Evolutionary conservation across 495 filamentous ascomycete genomes (phyloP).

Genomic region (Aspergillus nidulans): DNA sequence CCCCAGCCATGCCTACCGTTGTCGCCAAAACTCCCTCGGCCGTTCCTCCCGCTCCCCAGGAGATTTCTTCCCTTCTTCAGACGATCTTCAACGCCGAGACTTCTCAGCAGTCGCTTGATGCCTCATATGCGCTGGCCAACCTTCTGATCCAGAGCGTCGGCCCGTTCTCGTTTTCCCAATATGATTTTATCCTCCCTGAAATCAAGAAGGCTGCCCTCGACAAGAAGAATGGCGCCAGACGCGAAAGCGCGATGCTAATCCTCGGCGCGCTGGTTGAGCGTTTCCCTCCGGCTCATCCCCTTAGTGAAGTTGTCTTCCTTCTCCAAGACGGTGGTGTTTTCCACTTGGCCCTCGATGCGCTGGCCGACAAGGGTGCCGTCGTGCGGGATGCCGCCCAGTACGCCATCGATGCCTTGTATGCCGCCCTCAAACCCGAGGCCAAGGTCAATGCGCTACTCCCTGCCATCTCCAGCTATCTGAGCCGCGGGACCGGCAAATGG

Average conservation of each 20-base stretch:
- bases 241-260: conserved; percentile 93
- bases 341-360: conserved; percentile 68
- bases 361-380: conserved; percentile 85
- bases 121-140: conserved; percentile 76
- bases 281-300: conserved; percentile 69
- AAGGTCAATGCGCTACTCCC: conserved; percentile 76
- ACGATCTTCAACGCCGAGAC: conserved; percentile 75
- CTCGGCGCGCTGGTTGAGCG: conserved; percentile 90
- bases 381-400: conserved; percentile 92
- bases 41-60: conserved; percentile 62
- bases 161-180: conserved; percentile 65
- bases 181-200: conserved; percentile 59
- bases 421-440: conserved; percentile 71
- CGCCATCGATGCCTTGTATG: conserved; percentile 85
- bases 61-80: conserved; percentile 67
- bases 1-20: conserved; percentile 50
- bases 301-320: conserved; percentile 78
- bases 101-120: conserved; percentile 83
- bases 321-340: conserved; percentile 74
- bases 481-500: conserved; percentile 84
- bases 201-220: conserved; percentile 84
- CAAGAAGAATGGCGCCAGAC: conserved; percentile 83
- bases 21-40: conserved; percentile 53
- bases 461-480: conserved; percentile 65
- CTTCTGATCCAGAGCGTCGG: conserved; percentile 74